phyloP scores from a whole-genome alignment of 179 eudicot species.

The Spinacia oleracea region DNA sequence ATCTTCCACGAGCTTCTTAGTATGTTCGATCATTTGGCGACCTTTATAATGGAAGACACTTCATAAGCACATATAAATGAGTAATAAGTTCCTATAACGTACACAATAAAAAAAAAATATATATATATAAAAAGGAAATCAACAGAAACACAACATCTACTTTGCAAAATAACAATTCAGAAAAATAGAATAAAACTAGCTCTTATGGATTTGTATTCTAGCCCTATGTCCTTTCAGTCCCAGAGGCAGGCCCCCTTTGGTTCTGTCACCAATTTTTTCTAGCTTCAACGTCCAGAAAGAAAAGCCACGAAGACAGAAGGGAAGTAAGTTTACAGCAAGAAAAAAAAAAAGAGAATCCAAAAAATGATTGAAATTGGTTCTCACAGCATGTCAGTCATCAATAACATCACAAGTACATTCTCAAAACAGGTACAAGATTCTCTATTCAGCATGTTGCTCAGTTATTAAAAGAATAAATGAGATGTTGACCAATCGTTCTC shows the following conservation, averaged over 20 bases:
- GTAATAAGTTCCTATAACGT: not conserved
- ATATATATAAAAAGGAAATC: too few relatives aligned
- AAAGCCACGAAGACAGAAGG: not conserved
- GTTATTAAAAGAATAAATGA: too few relatives aligned
- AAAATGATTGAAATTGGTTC: not conserved
- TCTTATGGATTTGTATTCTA: not conserved
- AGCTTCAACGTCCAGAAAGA: not conserved
- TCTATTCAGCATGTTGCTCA: not conserved
- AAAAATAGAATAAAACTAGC: not conserved
- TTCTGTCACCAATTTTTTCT: slow-evolving; percentile 1
- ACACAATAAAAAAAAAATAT: slow-evolving; percentile 15
- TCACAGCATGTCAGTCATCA: not conserved
- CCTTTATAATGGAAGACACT: slow-evolving; percentile 46
- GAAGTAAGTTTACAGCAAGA: not conserved
- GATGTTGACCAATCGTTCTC: not conserved
- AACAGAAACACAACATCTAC: slow-evolving; percentile 5
- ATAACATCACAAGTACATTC: not conserved
- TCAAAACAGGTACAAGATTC: not conserved
- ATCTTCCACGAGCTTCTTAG: slow-evolving; percentile 93
- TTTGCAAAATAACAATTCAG: slow-evolving; percentile 11
- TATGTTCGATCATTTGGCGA: slow-evolving; percentile 98
- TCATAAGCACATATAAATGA: slow-evolving; percentile 15
- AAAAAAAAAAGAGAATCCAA: not conserved
- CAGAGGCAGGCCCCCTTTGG: not conserved
- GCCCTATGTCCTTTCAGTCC: slow-evolving; percentile 1